Base-by-base conservation (phyloP, 495 filamentous ascomycete species). In the Aspergillus funiculosus region DNA sequence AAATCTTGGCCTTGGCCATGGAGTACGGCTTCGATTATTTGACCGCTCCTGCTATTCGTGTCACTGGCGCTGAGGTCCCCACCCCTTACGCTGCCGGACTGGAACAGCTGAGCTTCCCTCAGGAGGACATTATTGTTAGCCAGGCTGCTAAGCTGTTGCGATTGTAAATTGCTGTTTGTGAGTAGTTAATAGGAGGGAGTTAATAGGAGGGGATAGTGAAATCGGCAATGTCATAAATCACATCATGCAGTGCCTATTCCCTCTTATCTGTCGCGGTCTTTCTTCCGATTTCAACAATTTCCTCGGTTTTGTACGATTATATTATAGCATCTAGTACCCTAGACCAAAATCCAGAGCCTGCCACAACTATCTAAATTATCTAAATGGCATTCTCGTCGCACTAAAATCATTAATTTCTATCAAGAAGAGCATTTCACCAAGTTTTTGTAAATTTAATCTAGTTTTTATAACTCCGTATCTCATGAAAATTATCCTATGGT, bases 1-100 rank as follows among this genome's bases (percentile, higher is more conserved):
- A 98, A 74, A 86, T 98, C 57, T 76, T 98, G 27, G 92, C 92
- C 35, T 73, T 94, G 29, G 83, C 87, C 44, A 94, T 94, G 86
- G 92, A 98, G 71, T 97, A 96, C 67, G 91, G 81, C 48, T 98
- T 97, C 66, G 92, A 97, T 73, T 95, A 94, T 75, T 80, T 98
- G 50, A 83, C 94, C 51, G 86, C 87, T 52, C 92, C 92, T 29
- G 92, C 89, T 47, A 84, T 91, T 64, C 81, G 91, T 67, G 80
- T 97, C 56, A 95, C 88, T 44, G 92, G 91, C 68, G 91, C 92
- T 48, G 91, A 96, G 67, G 92, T 97, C 9, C 91, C 90, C 43
- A 95, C 90, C 34, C 90, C 91, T 39, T 96, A 96, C 67, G 88
- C 89, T 36, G 69, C 79, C 63, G 82, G 83, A 55, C 77, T 95